Evolutionary conservation across 441 rosid genomes (phyloP), one percentile per base, ranked within the genome.

Genomic region (Rhodomyrtus psidioides): DNA sequence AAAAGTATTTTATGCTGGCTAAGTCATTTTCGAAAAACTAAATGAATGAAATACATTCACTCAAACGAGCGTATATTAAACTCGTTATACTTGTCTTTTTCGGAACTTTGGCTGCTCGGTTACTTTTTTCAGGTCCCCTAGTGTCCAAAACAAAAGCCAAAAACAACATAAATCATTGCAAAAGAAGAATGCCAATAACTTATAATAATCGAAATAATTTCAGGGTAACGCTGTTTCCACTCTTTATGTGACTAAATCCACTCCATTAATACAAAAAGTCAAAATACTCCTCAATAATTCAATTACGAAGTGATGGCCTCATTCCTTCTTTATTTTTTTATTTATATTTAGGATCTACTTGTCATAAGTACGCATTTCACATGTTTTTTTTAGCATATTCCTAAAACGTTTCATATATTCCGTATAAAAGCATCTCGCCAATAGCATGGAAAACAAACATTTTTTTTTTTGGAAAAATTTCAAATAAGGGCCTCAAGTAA

Each of bases 61-160:
- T 49, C 53, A 49, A 49, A 49, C 14, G 10, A 49, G 7, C 14
- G 14, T 7, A 3, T 7, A 2, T 49, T 49, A 2, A 2, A 34
- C 2, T 34, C 76, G 19, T 19, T 34, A 19, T 9, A 21, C 15
- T 65, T 0, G 46, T 65, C 14, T 19, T 65, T 34, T 65, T 12
- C 76, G 5, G 12, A 65, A 65, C 26, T 30, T 4, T 19, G 14
- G 0, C 24, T 0, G 44, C 1, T 2, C 4, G 75, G 1, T 16
- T 62, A 16, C 42, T 19, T 2, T 28, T 0, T 62, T 30, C 21
- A 1, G 1, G 5, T 2, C 76, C 26, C 76, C 10, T 10, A 65
- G 4, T 0, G 76, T 9, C 5, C 76, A 65, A 30, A 19, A 65
- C 0, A 65, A 30, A 65, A 19, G 76, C 76, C 7, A 21, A 30